Base-by-base conservation (phyloP, 108 stramenopile species). In the Aurantiochytrium sp. region DNA sequence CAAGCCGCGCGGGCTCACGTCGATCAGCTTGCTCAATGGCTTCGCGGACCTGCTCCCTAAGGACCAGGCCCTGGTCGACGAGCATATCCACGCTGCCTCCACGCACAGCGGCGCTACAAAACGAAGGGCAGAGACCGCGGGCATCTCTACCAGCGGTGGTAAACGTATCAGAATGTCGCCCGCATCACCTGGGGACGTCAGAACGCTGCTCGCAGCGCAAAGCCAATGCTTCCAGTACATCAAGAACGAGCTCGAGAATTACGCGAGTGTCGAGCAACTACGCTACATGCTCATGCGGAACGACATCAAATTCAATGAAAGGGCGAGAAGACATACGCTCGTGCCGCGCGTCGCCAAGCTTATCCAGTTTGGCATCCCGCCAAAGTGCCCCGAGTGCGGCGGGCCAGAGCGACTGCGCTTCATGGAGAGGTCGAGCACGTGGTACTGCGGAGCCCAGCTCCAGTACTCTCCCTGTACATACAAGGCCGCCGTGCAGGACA, bases 301-400 rank as follows among this genome's bases (percentile, higher is more conserved):
- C 3, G 21, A 24, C 4, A 30, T 81, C 39, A 1, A 48, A 6
- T 12, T 12, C 42, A 81, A 81, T 6, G 73, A 24, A 12, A 24
- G 73, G 6, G 73, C 8, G 45, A 6, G 39, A 15, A 48, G 6
- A 6, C 19, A 41, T n/a, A 81, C 73, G 30, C 45, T 81, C 42
- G n/a, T 81, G 45, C 73, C 73, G 12, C 39, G 73, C 6, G 73
- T 81, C 0, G 73, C 73, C 73, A 81, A 81, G 39, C 73, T 81
- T 1, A 48, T 81, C 12, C 73, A 81, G 45, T 81, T 81, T 81
- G 73, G 73, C 19, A 24, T 81, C 42, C 73, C 73, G 1, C 73
- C 73, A 81, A 81, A 22, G 42, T 81, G 73, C 73, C 39, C 73
- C 10, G 73, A 37, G 6, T 81, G 73, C 73, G 27, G 24, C 6